phyloP scores from a whole-genome alignment of 331 rosid genomes.

The Rhamnella rubrinervis region DNA sequence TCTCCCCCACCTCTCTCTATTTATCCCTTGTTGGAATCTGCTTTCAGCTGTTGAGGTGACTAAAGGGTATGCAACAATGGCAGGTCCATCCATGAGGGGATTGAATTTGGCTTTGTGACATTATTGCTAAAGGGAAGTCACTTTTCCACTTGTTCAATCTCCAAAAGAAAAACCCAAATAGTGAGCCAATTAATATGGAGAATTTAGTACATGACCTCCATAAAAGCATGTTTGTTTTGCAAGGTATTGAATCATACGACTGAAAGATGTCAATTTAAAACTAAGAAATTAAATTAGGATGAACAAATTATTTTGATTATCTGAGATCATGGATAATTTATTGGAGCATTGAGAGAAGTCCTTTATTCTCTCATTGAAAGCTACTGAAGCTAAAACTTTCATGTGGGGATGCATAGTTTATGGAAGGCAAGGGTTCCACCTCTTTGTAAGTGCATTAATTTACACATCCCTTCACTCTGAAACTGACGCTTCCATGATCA shows the following conservation, averaged over 20 bases:
- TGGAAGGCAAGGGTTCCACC: conserved; percentile 42
- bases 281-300: background rate
- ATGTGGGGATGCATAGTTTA: conserved; percentile 32
- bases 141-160: conserved; percentile 34
- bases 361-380: conserved; percentile 21
- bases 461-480: conserved; percentile 26
- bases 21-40: conserved; percentile 48
- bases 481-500: conserved; percentile 22
- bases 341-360: conserved; percentile 6
- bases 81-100: conserved; percentile 37
- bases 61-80: conserved; percentile 31
- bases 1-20: conserved; percentile 18
- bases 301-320: background rate
- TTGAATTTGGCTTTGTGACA: conserved; percentile 24
- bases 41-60: conserved; percentile 57
- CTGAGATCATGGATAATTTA: background rate
- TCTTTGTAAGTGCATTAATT: conserved; percentile 10
- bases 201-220: too few species aligned
- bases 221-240: too few species aligned
- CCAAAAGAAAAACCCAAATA: conserved; percentile 22
- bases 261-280: background rate
- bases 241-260: too few species aligned
- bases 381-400: conserved; percentile 2
- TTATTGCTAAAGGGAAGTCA: conserved; percentile 31
- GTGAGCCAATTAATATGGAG: background rate